These are phyloP conservation scores for Wallemia ichthyophaga DNA, from an alignment of 1,284 basidiomycete genomes.

Conservation along the genomic window DNA sequence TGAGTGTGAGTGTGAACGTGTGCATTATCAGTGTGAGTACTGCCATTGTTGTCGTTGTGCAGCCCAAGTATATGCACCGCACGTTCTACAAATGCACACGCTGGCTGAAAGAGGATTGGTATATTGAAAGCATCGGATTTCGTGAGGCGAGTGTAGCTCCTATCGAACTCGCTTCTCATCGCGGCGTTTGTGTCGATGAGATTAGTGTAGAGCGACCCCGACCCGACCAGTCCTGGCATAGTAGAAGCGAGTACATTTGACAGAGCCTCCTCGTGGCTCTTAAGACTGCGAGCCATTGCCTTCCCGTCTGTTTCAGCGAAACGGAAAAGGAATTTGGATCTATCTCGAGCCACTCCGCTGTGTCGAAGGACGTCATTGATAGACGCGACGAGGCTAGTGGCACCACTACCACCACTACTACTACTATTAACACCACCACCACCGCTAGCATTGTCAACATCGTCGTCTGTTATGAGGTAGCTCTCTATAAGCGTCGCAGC, in stretches of 20 bases:
- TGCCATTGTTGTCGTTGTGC: too few species aligned
- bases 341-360: constrained; percentile 42
- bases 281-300: constrained; percentile 32
- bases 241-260: constrained; percentile 57
- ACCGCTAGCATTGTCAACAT: constrained; percentile 56
- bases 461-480: too few species aligned
- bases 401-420: constrained; percentile 38
- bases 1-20: too few species aligned
- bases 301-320: constrained; percentile 65
- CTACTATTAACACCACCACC: constrained; percentile 49
- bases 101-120: constrained; percentile 72
- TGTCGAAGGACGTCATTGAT: constrained; percentile 85
- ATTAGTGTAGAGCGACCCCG: constrained; percentile 1
- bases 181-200: not conserved
- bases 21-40: too few species aligned
- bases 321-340: constrained; percentile 53
- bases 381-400: constrained; percentile 60
- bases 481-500: constrained; percentile 59
- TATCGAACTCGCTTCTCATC: not conserved
- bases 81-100: constrained; percentile 58
- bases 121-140: constrained; percentile 86
- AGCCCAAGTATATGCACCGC: too few species aligned
- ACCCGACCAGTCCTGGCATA: constrained; percentile 59
- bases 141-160: constrained; percentile 46
- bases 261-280: constrained; percentile 53